Conservation (phyloP, 495 filamentous ascomycete species). For the Xylaria intraflava region DNA sequence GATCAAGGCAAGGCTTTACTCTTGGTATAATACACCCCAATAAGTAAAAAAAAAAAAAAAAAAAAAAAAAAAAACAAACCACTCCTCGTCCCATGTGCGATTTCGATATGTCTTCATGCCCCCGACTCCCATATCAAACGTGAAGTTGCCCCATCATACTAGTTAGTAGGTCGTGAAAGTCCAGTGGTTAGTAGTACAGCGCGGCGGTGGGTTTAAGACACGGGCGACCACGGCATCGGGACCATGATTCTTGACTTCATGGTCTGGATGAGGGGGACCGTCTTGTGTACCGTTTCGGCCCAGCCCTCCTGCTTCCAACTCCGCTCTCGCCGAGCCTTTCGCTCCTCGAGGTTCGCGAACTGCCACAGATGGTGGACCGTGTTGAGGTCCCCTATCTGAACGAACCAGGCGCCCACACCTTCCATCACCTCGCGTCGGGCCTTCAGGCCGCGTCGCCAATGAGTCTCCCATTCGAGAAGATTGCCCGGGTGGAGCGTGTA, state of each 20-base stretch:
- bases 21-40: constrained; percentile 7
- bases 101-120: not conserved
- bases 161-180: not conserved
- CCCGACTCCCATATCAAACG: not conserved
- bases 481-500: constrained; percentile 96
- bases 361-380: constrained; percentile 98
- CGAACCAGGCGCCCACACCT: constrained; percentile 97
- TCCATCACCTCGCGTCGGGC: constrained; percentile 96
- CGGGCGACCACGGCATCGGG: constrained; percentile 93
- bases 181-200: not conserved
- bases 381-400: constrained; percentile 95
- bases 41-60: not conserved
- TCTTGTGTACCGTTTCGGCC: constrained; percentile 98
- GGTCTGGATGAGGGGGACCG: constrained; percentile 88
- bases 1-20: not conserved
- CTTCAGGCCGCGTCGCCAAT: constrained; percentile 89
- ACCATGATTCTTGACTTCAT: constrained; percentile 94
- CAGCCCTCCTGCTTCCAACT: constrained; percentile 94
- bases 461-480: constrained; percentile 95
- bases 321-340: constrained; percentile 84
- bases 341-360: constrained; percentile 91
- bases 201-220: constrained; percentile 48
- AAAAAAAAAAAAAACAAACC: not conserved
- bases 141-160: not conserved
- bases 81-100: not conserved